Evolutionary conservation across 2,329 filamentous ascomycete genomes (phyloP).

Genomic region (Pleoardoris graminearum): DNA sequence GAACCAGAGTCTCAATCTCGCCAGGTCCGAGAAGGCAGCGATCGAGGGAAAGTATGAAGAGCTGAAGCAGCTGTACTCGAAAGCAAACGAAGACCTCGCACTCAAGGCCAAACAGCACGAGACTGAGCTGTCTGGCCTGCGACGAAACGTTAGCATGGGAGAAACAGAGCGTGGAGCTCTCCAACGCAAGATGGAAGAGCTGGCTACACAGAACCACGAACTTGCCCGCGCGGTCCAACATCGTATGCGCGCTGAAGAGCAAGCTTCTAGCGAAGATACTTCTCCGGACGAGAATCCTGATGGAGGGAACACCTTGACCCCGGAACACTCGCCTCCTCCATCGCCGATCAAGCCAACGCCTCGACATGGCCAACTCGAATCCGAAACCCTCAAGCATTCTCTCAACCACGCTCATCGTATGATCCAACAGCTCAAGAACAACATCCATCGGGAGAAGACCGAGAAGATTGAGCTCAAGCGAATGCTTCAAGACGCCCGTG

Average conservation of each 20-base stretch:
- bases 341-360: constrained; percentile 92
- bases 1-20: constrained; percentile 68
- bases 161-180: constrained; percentile 79
- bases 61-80: constrained; percentile 76
- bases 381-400: constrained; percentile 92
- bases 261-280: constrained; percentile 60
- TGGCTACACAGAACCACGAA: constrained; percentile 87
- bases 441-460: constrained; percentile 96
- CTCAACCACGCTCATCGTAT: constrained; percentile 93
- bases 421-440: constrained; percentile 93
- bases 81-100: constrained; percentile 78
- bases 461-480: constrained; percentile 96
- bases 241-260: constrained; percentile 68
- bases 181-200: constrained; percentile 83
- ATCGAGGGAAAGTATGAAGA: constrained; percentile 90
- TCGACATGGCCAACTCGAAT: constrained; percentile 87
- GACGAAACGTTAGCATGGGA: constrained; percentile 75
- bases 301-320: constrained; percentile 67
- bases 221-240: constrained; percentile 81
- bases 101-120: constrained; percentile 80
- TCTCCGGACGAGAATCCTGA: constrained; percentile 46
- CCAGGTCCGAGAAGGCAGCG: constrained; percentile 74
- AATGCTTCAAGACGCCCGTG: constrained; percentile 91
- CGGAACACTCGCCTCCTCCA: constrained; percentile 85
- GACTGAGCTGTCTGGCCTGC: constrained; percentile 80